These are phyloP conservation scores for Hortiboletus rubellus DNA, from an alignment of 1,284 basidiomycete species.

Conservation along the genomic window DNA sequence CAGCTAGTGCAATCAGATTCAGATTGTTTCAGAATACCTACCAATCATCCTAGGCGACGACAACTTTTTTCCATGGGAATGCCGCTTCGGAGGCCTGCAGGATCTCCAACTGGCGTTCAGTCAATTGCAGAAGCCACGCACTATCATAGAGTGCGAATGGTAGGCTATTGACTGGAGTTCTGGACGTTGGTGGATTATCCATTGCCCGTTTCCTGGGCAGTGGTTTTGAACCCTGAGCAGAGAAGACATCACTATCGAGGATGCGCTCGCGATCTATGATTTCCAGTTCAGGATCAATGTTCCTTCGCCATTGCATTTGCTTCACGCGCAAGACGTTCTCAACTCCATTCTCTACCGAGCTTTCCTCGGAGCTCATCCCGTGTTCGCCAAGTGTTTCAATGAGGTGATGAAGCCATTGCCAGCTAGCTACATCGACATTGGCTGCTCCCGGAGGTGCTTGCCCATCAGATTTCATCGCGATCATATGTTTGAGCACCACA, in stretches of 20 bases:
- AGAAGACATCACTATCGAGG: not conserved
- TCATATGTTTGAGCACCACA: not conserved
- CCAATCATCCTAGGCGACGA: not conserved
- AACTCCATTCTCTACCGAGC: not conserved
- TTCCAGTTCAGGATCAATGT: not conserved
- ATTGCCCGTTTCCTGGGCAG: not conserved
- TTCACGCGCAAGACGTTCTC: not conserved
- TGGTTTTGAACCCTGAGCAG: not conserved
- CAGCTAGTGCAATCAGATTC: no score
- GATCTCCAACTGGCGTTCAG: not conserved
- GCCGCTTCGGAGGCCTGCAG: not conserved
- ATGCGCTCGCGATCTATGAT: not conserved
- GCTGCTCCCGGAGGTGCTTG: not conserved
- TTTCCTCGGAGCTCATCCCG: conserved; percentile 1
- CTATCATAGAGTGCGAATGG: not conserved
- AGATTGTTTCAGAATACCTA: no score
- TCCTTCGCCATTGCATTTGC: not conserved
- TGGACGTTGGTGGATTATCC: not conserved
- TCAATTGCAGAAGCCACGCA: not conserved
- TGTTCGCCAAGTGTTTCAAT: not conserved
- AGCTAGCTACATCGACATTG: not conserved
- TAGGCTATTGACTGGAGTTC: not conserved
- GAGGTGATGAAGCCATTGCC: not conserved
- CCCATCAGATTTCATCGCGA: not conserved
- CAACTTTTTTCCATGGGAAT: not conserved